Percentiles rank a stretch among this genome's conserved stretches.
These are phyloP conservation scores for Tremella fuciformis DNA, from an alignment of 768 basidiomycete genomes.

Conservation along the genomic window DNA sequence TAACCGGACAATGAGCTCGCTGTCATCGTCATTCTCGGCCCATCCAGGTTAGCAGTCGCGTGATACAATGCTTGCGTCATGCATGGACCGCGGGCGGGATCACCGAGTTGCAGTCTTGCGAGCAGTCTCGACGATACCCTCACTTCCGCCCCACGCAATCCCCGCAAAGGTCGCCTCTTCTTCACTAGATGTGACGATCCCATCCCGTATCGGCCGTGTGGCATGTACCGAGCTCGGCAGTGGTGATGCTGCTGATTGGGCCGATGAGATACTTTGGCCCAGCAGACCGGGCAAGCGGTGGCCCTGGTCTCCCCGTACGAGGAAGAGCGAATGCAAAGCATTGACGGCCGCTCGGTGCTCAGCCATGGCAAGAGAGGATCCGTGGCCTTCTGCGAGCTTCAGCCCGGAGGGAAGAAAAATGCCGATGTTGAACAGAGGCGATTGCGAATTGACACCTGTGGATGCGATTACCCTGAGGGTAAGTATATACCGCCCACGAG, in stretches of 20 bases:
- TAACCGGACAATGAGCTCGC: too few relatives aligned
- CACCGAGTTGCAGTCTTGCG: not conserved
- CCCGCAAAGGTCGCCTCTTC: not conserved
- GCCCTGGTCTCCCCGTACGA: constrained; percentile 35
- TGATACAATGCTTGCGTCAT: too few relatives aligned
- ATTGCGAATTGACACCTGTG: constrained; percentile 83
- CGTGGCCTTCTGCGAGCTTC: constrained; percentile 91
- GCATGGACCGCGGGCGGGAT: too few relatives aligned
- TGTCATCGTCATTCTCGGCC: too few relatives aligned
- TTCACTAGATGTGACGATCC: not conserved
- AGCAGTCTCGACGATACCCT: constrained; percentile 3
- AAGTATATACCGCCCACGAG: not conserved
- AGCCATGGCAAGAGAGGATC: constrained; percentile 88
- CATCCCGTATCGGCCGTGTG: constrained; percentile 1
- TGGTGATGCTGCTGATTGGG: not conserved
- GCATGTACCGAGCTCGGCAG: not conserved
- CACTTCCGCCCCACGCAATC: not conserved
- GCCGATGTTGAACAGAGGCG: constrained; percentile 93
- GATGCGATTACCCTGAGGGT: constrained; percentile 74
- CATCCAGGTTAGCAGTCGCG: too few relatives aligned
- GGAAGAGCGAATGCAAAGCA: constrained; percentile 43
- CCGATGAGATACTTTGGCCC: not conserved
- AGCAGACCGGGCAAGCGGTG: constrained; percentile 3
- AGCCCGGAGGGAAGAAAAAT: constrained; percentile 72
- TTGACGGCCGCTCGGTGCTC: constrained; percentile 70